phyloP scores from a whole-genome alignment of 2,329 filamentous ascomycete genomes.

The Arthrobotrys conoides region DNA sequence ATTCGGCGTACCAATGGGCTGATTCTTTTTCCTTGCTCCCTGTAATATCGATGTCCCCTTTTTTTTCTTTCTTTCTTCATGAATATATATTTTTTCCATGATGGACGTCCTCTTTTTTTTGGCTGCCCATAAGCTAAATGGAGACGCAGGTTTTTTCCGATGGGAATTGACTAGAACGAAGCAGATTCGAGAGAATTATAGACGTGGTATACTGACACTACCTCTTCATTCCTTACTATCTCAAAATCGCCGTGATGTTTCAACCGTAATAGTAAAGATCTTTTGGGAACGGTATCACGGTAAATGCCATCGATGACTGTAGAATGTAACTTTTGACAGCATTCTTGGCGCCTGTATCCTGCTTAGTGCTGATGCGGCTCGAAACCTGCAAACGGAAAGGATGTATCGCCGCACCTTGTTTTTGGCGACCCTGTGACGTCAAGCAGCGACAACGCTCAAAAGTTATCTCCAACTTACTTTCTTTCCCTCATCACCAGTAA shows the following conservation, averaged over 20 bases:
- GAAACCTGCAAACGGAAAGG: slow-evolving; percentile 19
- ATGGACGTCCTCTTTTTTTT: slow-evolving; percentile 37
- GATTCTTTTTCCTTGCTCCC: slow-evolving; percentile 49
- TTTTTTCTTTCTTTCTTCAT: slow-evolving; percentile 55
- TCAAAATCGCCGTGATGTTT: neutral
- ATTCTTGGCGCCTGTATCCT: slow-evolving; percentile 9
- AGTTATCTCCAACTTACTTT: neutral
- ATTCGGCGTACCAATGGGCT: slow-evolving; percentile 60
- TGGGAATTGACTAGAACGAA: slow-evolving; percentile 25
- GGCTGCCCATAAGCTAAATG: neutral
- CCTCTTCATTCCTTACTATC: neutral
- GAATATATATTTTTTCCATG: slow-evolving; percentile 59
- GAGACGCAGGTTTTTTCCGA: slow-evolving; percentile 31
- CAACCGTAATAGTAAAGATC: neutral
- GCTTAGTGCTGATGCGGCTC: slow-evolving; percentile 41
- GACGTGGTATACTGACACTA: slow-evolving; percentile 16
- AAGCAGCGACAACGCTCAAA: slow-evolving; percentile 26
- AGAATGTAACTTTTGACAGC: slow-evolving; percentile 9
- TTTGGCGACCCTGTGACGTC: slow-evolving; percentile 48
- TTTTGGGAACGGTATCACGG: neutral
- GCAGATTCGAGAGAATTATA: slow-evolving; percentile 31
- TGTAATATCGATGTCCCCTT: slow-evolving; percentile 60
- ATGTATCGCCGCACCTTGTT: slow-evolving; percentile 46
- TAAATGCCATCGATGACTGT: slow-evolving; percentile 7
- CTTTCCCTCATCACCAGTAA: slow-evolving; percentile 3